Percentiles rank a stretch among this genome's conserved stretches.
Conservation (phyloP, 208 protist genomes). For the Leishmania tarentolae region DNA sequence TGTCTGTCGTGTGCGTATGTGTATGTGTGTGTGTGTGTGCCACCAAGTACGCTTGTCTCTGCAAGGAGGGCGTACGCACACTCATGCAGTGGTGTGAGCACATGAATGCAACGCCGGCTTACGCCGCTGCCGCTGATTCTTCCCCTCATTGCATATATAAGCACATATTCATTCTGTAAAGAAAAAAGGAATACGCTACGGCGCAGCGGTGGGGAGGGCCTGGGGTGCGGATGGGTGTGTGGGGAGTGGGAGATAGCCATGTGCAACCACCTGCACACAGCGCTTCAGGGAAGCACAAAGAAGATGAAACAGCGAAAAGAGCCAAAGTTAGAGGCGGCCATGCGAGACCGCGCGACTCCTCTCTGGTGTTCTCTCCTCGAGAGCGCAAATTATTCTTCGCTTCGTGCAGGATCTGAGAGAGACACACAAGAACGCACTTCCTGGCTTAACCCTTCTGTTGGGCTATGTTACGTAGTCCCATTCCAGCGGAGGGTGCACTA, state of each 20-base stretch:
- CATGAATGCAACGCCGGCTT: neutral
- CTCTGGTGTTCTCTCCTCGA: neutral
- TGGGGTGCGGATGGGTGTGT: neutral
- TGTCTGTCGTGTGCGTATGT: no score
- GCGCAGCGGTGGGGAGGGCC: neutral
- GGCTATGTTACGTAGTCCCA: neutral
- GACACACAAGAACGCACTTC: neutral
- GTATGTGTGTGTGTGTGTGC: neutral
- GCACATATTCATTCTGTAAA: neutral
- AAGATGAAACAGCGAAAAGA: neutral
- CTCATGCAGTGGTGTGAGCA: neutral
- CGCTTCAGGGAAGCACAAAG: neutral
- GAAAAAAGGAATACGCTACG: neutral
- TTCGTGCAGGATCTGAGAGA: neutral
- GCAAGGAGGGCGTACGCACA: neutral
- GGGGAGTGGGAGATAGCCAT: neutral
- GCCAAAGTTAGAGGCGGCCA: neutral
- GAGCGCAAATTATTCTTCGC: neutral
- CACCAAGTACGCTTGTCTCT: neutral
- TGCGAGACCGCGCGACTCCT: neutral
- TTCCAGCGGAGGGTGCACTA: conserved; percentile 20
- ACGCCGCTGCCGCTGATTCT: neutral
- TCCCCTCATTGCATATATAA: neutral
- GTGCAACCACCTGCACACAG: neutral
- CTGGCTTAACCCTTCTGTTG: neutral